Conservation (phyloP, 257 asterid genomes). For the Rauvolfia tetraphylla region DNA sequence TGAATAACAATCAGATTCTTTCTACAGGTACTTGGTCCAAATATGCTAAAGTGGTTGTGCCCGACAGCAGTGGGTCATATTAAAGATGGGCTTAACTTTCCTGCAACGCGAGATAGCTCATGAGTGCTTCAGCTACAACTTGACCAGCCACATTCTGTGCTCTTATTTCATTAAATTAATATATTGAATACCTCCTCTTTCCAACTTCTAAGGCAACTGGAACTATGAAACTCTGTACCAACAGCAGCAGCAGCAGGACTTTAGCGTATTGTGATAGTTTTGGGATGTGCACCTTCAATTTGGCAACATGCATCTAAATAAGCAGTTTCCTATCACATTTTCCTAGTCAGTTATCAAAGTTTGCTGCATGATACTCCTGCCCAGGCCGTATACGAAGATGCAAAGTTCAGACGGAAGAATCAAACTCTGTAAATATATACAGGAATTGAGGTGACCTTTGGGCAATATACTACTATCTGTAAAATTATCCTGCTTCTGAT, state of each 20-base stretch:
- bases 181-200: neutral
- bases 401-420: neutral
- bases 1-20: neutral
- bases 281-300: neutral
- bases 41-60: conserved; percentile 78
- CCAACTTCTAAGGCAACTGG: neutral
- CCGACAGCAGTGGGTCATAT: conserved; percentile 70
- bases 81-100: conserved; percentile 81
- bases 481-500: neutral
- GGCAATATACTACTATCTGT: neutral
- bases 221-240: neutral
- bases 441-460: neutral
- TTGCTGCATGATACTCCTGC: neutral
- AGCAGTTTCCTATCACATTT: neutral
- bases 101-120: conserved; percentile 43
- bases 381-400: neutral
- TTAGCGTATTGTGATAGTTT: neutral
- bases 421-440: conserved; percentile 5
- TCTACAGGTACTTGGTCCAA: conserved; percentile 76
- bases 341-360: neutral
- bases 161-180: neutral
- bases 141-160: neutral
- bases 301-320: neutral
- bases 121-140: neutral
- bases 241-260: neutral